Percentiles rank a stretch among this genome's conserved stretches.
Conservation (phyloP, 495 filamentous ascomycete species). For the Oidiodendron maius region DNA sequence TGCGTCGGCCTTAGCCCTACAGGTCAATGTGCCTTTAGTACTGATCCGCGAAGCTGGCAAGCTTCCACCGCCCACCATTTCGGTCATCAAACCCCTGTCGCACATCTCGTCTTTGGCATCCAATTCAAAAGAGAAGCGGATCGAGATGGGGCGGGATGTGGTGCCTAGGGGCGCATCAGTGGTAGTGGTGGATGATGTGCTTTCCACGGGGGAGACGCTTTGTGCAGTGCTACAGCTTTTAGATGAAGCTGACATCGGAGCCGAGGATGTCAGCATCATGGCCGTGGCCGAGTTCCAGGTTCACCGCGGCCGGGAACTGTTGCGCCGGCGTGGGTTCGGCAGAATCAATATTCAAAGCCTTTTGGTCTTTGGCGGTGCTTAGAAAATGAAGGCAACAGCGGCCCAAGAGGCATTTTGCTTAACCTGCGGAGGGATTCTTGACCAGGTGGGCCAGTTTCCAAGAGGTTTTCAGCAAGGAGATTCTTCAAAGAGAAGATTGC, state of each 20-base stretch:
- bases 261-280: slow-evolving; percentile 44
- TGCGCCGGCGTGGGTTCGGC: slow-evolving; percentile 51
- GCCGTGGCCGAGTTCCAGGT: slow-evolving; percentile 57
- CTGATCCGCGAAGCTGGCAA: slow-evolving; percentile 55
- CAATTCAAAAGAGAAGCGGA: slow-evolving; percentile 29
- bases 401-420: no score
- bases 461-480: no score
- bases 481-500: no score
- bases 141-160: slow-evolving; percentile 47
- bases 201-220: slow-evolving; percentile 55
- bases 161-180: slow-evolving; percentile 40
- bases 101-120: slow-evolving; percentile 49
- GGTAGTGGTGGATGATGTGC: slow-evolving; percentile 60
- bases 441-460: no score
- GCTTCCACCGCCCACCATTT: slow-evolving; percentile 52
- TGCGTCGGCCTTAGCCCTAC: slow-evolving; percentile 45
- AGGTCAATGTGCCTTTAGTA: slow-evolving; percentile 40
- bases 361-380: slow-evolving; percentile 48
- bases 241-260: slow-evolving; percentile 33
- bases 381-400: slow-evolving; percentile 21
- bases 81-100: slow-evolving; percentile 41
- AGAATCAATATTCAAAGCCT: slow-evolving; percentile 51
- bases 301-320: slow-evolving; percentile 48
- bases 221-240: slow-evolving; percentile 51
- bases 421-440: no score